Evolutionary conservation across 2,329 filamentous ascomycete species (phyloP), one percentile per base, ranked within the genome.

Genomic region (Sordariomycetes sp.): DNA sequence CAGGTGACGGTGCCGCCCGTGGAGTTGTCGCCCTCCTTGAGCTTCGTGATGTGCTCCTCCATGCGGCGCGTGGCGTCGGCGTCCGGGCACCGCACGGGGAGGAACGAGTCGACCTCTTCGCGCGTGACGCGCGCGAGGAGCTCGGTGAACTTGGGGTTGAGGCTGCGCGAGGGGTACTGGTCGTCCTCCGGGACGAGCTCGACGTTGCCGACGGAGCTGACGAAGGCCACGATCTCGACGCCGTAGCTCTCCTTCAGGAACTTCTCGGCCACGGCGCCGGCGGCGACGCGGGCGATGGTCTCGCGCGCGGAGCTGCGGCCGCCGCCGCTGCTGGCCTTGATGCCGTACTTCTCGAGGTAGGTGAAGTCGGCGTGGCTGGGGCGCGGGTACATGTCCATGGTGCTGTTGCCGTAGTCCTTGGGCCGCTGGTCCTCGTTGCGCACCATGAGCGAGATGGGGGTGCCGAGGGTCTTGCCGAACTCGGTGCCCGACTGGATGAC

Each of bases 331-430:
- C 85, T 89, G 43, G 94, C 91, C 78, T 95, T 95, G 65, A 95
- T 86, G 59, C 93, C 93, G 72, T 99, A 99, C 76, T 97, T 97
- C 72, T 96, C 89, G 61, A 96, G 80, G 75, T 97, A 97, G 61
- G 94, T 97, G 83, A 88, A 97, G 74, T 97, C 93, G 60, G 94
- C 93, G 74, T 97, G 94, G 70, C 86, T 90, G 40, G 93, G 94
- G 56, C 94, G 83, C 4, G 94, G 94, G 79, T 88, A 97, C 62
- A 85, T 76, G 73, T 97, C 90, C 83, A 97, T 97, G 34, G 92
- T 96, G 69, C 84, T 82, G 74, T 85, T 83, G 59, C 89, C 89
- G 74, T 97, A 97, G 77, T 99, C 94, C 70, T 90, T 86, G 43
- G 92, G 93, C 62, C 93, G 79, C 70, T 96, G 90, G 71, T 97